These are phyloP conservation scores for Blastocystis sp. DNA, from an alignment of 352 stramenopile genomes.

Conservation along the genomic window DNA sequence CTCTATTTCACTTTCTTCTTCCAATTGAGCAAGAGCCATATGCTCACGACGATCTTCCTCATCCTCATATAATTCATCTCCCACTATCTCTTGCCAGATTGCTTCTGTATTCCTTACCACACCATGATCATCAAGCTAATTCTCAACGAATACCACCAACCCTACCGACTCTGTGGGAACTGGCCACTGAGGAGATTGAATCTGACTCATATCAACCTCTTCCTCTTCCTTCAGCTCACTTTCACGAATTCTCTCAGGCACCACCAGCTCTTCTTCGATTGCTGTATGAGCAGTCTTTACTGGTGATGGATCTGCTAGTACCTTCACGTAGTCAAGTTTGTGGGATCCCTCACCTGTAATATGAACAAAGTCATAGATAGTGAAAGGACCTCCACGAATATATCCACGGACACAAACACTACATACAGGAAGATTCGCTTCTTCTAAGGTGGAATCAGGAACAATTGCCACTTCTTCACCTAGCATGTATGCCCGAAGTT, in stretches of 20 bases:
- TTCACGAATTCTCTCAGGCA: slow-evolving; percentile 82
- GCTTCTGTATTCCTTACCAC: slow-evolving; percentile 74
- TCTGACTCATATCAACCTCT: slow-evolving; percentile 69
- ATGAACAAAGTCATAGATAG: slow-evolving; percentile 91
- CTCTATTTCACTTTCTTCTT: slow-evolving; percentile 65
- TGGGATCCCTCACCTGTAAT: slow-evolving; percentile 91
- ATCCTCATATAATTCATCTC: slow-evolving; percentile 73
- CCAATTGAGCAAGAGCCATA: slow-evolving; percentile 75
- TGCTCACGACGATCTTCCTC: slow-evolving; percentile 69
- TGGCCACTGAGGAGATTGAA: slow-evolving; percentile 55
- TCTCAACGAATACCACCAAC: slow-evolving; percentile 63
- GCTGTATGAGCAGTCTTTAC: background rate
- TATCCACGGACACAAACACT: slow-evolving; percentile 82
- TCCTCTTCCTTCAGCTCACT: slow-evolving; percentile 90
- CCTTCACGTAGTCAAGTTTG: slow-evolving; percentile 79
- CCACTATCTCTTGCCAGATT: slow-evolving; percentile 83
- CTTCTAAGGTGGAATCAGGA: slow-evolving; percentile 76
- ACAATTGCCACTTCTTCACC: slow-evolving; percentile 72
- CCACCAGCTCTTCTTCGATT: slow-evolving; percentile 73
- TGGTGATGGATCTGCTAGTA: slow-evolving; percentile 69
- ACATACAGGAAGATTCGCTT: slow-evolving; percentile 36
- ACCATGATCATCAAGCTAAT: slow-evolving; percentile 50
- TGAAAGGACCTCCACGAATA: slow-evolving; percentile 87
- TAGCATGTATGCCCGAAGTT: slow-evolving; percentile 81
- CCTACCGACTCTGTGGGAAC: slow-evolving; percentile 52